Evolutionary conservation across 306 rosid genomes (phyloP).

Genomic region (Rosa lucieae): DNA sequence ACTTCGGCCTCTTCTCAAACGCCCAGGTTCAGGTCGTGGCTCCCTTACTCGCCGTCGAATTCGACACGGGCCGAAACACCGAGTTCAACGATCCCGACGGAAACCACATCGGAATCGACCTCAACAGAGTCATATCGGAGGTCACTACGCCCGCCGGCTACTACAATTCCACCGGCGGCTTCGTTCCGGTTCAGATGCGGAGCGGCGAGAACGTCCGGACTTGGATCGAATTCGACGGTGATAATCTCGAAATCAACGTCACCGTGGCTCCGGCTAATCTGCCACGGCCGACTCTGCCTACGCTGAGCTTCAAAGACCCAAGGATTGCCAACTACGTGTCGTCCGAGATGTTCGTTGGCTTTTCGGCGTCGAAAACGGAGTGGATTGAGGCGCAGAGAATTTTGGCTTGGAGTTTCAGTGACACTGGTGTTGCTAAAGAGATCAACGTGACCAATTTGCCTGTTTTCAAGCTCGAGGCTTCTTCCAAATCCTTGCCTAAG

Average conservation of each 20-base stretch:
- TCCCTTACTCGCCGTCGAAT: conserved; percentile 79
- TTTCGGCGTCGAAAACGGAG: conserved; percentile 73
- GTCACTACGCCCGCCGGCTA: conserved; percentile 38
- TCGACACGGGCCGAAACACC: conserved; percentile 77
- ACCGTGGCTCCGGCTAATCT: conserved; percentile 63
- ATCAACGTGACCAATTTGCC: conserved; percentile 63
- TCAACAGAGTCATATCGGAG: conserved; percentile 48
- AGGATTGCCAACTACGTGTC: conserved; percentile 60
- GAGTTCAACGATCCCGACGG: conserved; percentile 74
- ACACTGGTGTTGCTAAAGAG: conserved; percentile 54
- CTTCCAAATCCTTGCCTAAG: conserved; percentile 41
- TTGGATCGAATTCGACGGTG: conserved; percentile 80
- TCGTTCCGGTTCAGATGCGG: conserved; percentile 62
- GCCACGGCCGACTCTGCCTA: conserved; percentile 55
- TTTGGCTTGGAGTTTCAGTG: conserved; percentile 89
- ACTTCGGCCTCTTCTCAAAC: conserved; percentile 79
- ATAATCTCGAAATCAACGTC: conserved; percentile 50
- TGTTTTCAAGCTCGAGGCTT: conserved; percentile 32
- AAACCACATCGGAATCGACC: conserved; percentile 81
- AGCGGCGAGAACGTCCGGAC: conserved; percentile 63
- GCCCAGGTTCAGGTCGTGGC: conserved; percentile 28
- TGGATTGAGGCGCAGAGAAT: conserved; percentile 80
- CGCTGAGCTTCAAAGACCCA: conserved; percentile 43
- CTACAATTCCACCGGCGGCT: conserved; percentile 45
- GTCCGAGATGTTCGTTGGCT: conserved; percentile 76